Evolutionary conservation across 164 flowering plant genomes (phyloP).

Genomic region (Magnolia sinica): DNA sequence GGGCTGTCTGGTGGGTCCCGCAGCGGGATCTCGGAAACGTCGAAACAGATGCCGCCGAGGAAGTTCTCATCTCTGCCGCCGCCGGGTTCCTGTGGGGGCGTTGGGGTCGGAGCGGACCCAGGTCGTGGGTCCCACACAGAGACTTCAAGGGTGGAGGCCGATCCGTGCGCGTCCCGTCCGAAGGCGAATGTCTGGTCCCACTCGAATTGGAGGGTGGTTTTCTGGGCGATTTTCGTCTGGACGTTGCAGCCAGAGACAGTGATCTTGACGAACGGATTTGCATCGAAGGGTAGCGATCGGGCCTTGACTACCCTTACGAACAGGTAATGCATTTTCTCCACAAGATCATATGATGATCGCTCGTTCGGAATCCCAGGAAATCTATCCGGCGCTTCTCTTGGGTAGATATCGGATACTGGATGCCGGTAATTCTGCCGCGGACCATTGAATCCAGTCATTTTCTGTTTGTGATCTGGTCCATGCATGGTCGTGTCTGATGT

Average conservation of each 20-base stretch:
- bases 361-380: conserved; percentile 24
- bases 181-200: conserved; percentile 94
- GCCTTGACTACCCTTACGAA: conserved; percentile 79
- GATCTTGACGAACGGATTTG: conserved; percentile 56
- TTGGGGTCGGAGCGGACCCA: conserved; percentile 2
- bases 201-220: conserved; percentile 43
- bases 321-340: conserved; percentile 87
- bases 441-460: conserved; percentile 22
- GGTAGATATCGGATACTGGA: conserved; percentile 24
- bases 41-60: conserved; percentile 83
- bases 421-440: conserved; percentile 39
- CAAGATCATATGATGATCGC: conserved; percentile 67
- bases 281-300: conserved; percentile 51
- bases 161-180: conserved; percentile 46
- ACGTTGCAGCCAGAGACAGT: conserved; percentile 34
- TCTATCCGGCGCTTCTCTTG: conserved; percentile 32
- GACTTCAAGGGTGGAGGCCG: conserved; percentile 56
- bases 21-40: conserved; percentile 61
- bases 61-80: conserved; percentile 29
- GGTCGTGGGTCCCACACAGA: conserved; percentile 54
- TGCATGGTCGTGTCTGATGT: conserved; percentile 10
- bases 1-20: conserved; percentile 94
- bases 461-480: conserved; percentile 18
- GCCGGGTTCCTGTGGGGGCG: conserved; percentile 7
- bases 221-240: conserved; percentile 54